These are phyloP conservation scores for Cladosporium velox DNA, from an alignment of 2,329 filamentous ascomycete genomes.

Conservation along the genomic window DNA sequence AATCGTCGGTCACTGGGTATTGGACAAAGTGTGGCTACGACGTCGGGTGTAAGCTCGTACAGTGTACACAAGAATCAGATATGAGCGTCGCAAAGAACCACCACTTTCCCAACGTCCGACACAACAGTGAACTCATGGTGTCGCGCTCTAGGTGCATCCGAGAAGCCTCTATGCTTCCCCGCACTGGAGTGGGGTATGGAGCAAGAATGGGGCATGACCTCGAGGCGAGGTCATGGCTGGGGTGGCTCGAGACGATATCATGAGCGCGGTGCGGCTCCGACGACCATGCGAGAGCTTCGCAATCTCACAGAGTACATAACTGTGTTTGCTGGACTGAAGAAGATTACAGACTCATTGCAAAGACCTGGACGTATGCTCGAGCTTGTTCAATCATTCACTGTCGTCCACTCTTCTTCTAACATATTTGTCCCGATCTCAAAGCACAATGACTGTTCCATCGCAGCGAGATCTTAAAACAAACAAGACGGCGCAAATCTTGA, in stretches of 20 bases:
- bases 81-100: not conserved
- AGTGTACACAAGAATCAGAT: not conserved
- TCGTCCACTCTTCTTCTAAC: too few species aligned
- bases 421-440: not conserved
- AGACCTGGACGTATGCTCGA: not conserved
- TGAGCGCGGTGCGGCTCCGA: not conserved
- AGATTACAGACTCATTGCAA: not conserved
- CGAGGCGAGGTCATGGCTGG: not conserved
- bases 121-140: not conserved
- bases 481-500: constrained; percentile 8
- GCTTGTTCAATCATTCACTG: not conserved
- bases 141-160: not conserved
- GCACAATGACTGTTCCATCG: constrained; percentile 5
- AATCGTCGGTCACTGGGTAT: not conserved
- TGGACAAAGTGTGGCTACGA: not conserved
- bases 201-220: not conserved
- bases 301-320: not conserved
- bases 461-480: not conserved
- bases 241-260: not conserved
- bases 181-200: not conserved
- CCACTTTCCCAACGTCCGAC: not conserved
- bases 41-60: not conserved
- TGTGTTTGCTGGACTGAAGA: not conserved
- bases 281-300: not conserved
- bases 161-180: not conserved